These are phyloP conservation scores for Adansonia grandidieri DNA, from an alignment of 441 rosid genomes.

Conservation along the genomic window DNA sequence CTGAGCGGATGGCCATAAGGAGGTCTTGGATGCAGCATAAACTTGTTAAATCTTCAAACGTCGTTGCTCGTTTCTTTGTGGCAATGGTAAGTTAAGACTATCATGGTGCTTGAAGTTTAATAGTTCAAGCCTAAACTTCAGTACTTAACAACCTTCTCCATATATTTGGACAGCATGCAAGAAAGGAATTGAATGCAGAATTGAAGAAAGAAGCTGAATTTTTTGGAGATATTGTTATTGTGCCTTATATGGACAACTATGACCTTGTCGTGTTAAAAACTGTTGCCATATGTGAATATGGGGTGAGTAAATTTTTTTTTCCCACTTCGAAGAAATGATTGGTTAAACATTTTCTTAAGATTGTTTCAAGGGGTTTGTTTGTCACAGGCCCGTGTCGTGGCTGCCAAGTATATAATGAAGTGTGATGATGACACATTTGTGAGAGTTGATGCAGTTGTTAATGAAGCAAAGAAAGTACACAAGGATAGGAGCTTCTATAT, in stretches of 20 bases:
- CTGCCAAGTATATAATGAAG: slow-evolving; percentile 71
- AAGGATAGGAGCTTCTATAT: slow-evolving; percentile 60
- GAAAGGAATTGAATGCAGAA: slow-evolving; percentile 74
- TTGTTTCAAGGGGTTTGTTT: slow-evolving; percentile 26
- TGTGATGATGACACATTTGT: slow-evolving; percentile 82
- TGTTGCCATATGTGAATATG: slow-evolving; percentile 81
- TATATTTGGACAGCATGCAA: slow-evolving; percentile 51
- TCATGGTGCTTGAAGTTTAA: background rate
- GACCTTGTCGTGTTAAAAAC: slow-evolving; percentile 84
- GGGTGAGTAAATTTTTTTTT: slow-evolving; percentile 49
- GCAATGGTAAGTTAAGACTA: slow-evolving; percentile 55
- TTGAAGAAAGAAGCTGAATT: slow-evolving; percentile 81
- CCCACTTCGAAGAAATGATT: slow-evolving; percentile 1
- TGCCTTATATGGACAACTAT: slow-evolving; percentile 81
- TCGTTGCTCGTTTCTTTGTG: slow-evolving; percentile 78
- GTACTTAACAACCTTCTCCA: slow-evolving; percentile 24
- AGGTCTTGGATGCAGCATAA: slow-evolving; percentile 81
- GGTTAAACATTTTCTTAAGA: background rate
- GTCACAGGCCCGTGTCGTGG: slow-evolving; percentile 50
- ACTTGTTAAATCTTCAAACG: slow-evolving; percentile 68
- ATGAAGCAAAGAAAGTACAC: slow-evolving; percentile 54
- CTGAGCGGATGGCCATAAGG: slow-evolving; percentile 85
- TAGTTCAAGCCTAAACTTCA: slow-evolving; percentile 11
- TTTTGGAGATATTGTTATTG: slow-evolving; percentile 73
- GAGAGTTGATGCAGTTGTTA: slow-evolving; percentile 64